phyloP scores from a whole-genome alignment of 176 grass and related monocot genomes.

The Puccinellia tenuiflora region DNA sequence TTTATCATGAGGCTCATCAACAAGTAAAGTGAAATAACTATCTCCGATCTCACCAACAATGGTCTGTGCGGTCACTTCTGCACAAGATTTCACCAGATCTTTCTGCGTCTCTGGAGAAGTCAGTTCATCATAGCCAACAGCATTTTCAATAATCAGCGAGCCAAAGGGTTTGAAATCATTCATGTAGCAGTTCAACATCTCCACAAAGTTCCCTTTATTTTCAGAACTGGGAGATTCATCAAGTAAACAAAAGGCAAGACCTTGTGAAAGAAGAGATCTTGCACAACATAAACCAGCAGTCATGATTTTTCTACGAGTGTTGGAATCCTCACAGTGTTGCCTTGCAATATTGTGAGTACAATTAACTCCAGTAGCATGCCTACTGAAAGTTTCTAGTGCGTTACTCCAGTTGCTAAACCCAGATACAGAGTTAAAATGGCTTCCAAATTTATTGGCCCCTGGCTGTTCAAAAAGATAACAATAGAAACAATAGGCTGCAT shows the following conservation, averaged over 20 bases:
- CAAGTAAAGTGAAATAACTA: background rate
- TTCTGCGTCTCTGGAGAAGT: background rate
- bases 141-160: background rate
- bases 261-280: background rate
- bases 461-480: background rate
- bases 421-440: background rate
- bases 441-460: background rate
- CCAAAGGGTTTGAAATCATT: background rate
- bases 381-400: background rate
- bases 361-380: background rate
- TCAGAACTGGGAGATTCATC: background rate
- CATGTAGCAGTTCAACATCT: background rate
- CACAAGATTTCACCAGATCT: background rate
- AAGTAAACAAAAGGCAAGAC: background rate
- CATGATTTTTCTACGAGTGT: background rate
- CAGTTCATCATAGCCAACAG: background rate
- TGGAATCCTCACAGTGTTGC: background rate
- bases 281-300: background rate
- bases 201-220: background rate
- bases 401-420: background rate
- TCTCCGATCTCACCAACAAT: slow-evolving; percentile 2
- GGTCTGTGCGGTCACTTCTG: background rate
- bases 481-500: background rate
- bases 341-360: background rate
- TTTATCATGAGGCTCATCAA: background rate